phyloP scores from a whole-genome alignment of 2,329 filamentous ascomycete genomes.

The Penicillium sp. region DNA sequence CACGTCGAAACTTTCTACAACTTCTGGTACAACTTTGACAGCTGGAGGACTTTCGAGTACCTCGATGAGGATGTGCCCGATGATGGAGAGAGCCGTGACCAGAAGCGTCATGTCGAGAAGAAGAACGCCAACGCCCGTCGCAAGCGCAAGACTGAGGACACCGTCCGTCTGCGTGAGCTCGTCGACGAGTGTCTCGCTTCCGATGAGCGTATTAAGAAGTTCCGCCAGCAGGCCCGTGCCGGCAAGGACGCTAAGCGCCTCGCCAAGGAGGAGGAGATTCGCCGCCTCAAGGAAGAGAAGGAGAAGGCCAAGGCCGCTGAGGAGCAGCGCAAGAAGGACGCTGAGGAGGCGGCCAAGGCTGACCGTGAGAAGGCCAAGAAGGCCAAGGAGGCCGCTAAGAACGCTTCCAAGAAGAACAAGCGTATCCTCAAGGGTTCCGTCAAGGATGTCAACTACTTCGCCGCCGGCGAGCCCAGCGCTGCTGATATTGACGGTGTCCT shows the following conservation, averaged over 20 bases:
- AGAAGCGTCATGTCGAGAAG: slow-evolving; percentile 96
- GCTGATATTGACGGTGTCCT: slow-evolving; percentile 78
- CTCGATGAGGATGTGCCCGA: slow-evolving; percentile 98
- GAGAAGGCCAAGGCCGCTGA: slow-evolving; percentile 79
- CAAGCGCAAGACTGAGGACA: slow-evolving; percentile 99
- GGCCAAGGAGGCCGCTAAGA: slow-evolving; percentile 97
- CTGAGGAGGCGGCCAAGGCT: slow-evolving; percentile 80
- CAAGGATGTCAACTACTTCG: slow-evolving; percentile 98
- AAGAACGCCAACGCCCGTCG: slow-evolving; percentile 97
- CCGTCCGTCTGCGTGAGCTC: slow-evolving; percentile 79
- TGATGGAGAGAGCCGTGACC: slow-evolving; percentile 97
- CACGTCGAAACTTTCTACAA: slow-evolving; percentile 97
- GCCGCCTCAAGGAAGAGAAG: slow-evolving; percentile 81
- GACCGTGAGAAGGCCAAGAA: slow-evolving; percentile 86
- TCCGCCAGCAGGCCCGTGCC: slow-evolving; percentile 86
- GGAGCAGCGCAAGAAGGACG: slow-evolving; percentile 73
- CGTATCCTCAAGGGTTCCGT: slow-evolving; percentile 88
- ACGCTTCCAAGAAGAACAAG: slow-evolving; percentile 99
- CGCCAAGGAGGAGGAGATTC: slow-evolving; percentile 88
- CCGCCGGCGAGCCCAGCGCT: slow-evolving; percentile 66
- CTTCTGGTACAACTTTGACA: slow-evolving; percentile 99
- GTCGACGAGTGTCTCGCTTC: slow-evolving; percentile 80
- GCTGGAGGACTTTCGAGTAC: slow-evolving; percentile 96
- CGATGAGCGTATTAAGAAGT: slow-evolving; percentile 96
- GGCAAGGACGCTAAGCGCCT: slow-evolving; percentile 93